Evolutionary conservation across 768 basidiomycete genomes (phyloP).

Genomic region (Albatrellus ellisii): DNA sequence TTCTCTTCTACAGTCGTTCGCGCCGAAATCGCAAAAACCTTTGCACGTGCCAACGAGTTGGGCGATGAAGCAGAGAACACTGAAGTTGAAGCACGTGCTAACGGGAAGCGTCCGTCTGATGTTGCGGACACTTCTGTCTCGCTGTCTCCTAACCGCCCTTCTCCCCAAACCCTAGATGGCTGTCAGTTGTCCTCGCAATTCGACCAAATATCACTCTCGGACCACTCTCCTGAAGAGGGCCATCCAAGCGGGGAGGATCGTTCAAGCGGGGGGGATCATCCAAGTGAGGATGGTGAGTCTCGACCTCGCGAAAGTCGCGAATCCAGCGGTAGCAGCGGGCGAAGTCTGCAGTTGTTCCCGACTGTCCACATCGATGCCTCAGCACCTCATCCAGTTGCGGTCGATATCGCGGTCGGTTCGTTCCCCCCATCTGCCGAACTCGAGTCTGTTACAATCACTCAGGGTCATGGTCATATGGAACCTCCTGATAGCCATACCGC

Average conservation of each 20-base stretch:
- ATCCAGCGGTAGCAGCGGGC: too few relatives aligned
- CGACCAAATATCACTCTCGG: slow-evolving; percentile 18
- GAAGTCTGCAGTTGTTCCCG: too few relatives aligned
- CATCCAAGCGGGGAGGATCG: neutral
- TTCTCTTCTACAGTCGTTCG: slow-evolving; percentile 54
- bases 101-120: slow-evolving; percentile 39
- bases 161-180: slow-evolving; percentile 1
- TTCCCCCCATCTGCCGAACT: slow-evolving; percentile 6
- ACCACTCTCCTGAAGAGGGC: neutral
- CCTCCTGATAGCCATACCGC: neutral
- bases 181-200: slow-evolving; percentile 11
- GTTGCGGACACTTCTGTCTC: too few relatives aligned
- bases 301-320: too few relatives aligned
- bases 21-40: slow-evolving; percentile 41
- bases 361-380: neutral
- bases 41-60: slow-evolving; percentile 22
- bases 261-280: neutral
- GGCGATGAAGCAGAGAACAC: slow-evolving; percentile 17
- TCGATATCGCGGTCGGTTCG: slow-evolving; percentile 1
- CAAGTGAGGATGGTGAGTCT: too few relatives aligned
- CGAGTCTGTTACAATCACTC: slow-evolving; percentile 10
- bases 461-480: slow-evolving; percentile 5
- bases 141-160: slow-evolving; percentile 15
- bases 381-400: slow-evolving; percentile 1
- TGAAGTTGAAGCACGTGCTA: slow-evolving; percentile 18